Evolutionary conservation across 345 rosid species (phyloP).

Genomic region (Mangifera indica): DNA sequence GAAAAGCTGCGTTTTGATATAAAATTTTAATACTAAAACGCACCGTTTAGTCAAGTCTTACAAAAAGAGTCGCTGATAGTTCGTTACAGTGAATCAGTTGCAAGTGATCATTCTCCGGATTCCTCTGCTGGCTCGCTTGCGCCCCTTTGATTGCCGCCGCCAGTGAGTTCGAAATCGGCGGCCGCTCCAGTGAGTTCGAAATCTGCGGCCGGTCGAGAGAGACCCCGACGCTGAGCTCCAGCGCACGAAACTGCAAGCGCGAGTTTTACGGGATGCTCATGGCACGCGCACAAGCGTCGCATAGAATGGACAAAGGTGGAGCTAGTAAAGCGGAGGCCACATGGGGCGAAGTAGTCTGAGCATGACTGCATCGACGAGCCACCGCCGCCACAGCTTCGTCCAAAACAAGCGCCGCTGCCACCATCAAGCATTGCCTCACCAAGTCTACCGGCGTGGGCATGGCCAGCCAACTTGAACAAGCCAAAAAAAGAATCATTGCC

Average conservation of each 20-base stretch:
- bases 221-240: conserved; percentile 64
- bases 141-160: conserved; percentile 95
- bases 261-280: conserved; percentile 38
- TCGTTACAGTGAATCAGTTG: conserved; percentile 49
- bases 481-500: too few species aligned
- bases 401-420: conserved; percentile 60
- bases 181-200: conserved; percentile 40
- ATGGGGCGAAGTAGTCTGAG: conserved; percentile 71
- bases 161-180: conserved; percentile 73
- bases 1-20: too few species aligned
- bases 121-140: conserved; percentile 83
- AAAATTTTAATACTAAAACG: too few species aligned
- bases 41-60: too few species aligned
- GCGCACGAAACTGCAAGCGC: conserved; percentile 58
- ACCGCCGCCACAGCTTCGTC: conserved; percentile 67
- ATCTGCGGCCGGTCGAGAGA: conserved; percentile 59
- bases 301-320: conserved; percentile 51
- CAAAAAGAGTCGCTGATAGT: conserved; percentile 42
- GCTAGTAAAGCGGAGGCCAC: conserved; percentile 57
- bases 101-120: conserved; percentile 73
- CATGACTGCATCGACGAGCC: conserved; percentile 64
- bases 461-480: conserved; percentile 29
- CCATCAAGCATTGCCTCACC: conserved; percentile 68
- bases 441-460: conserved; percentile 86
- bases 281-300: conserved; percentile 62